Evolutionary conservation across 495 filamentous ascomycete genomes (phyloP), one percentile per base, ranked within the genome.

Genomic region (Podospora sp.): DNA sequence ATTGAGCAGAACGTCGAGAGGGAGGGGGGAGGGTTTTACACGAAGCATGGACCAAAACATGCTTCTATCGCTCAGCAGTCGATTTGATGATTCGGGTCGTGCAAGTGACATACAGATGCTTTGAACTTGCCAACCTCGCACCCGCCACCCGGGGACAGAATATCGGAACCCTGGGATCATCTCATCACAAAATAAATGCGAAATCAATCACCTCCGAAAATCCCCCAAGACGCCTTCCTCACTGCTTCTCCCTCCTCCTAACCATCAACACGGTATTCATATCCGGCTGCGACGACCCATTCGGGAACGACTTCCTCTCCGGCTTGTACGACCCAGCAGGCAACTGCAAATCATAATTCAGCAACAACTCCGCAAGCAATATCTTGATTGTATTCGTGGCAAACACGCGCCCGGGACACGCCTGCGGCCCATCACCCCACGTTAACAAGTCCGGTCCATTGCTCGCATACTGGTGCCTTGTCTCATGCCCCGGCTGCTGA

Each of bases 351-450:
- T 67, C 65, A 22, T 67, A 67, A 11, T 62, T 55, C 21, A 67
- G 49, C 27, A 67, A n/a, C 50, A 67, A n/a, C 46, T 67, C 27
- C 12, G 29, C 59, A 14, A 67, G 29, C 57, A 67, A 25, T 6
- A 62, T 62, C 59, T 67, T 67, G 27, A 68, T 68, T 0, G 29
- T 56, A 33, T 68, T 63, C 5, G 33, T 52, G 50, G 77, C 82
- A 60, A 84, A 80, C 65, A 80, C 78, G 2, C 83, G 73, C 8
- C 82, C 82, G 3, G 83, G 82, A 69, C 82, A 83, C 27, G 59
- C 66, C 53, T 69, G 63, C 33, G 58, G 65, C 11, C 79, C 79
- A 63, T 77, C 60, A 0, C 81, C 78, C 60, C 80, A 81, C n/a
- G 68, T 72, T 1, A 79, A 27, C 65, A 40, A 16, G 12, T 66